Evolutionary conservation across 2,329 filamentous ascomycete species (phyloP).

Genomic region (Podosphaera xanthii): DNA sequence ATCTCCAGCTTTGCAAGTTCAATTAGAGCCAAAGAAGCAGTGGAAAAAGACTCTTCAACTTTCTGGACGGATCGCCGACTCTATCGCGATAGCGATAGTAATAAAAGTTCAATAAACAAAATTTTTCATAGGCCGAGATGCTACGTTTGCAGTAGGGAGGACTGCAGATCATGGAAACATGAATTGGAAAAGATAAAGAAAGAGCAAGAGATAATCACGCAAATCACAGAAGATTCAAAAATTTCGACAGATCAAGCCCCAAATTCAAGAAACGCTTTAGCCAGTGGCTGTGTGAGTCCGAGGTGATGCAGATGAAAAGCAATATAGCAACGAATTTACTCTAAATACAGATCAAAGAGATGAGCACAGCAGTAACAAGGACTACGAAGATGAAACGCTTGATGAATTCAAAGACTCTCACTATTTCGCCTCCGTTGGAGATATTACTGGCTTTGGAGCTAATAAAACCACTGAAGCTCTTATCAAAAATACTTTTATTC

Average conservation of each 20-base stretch:
- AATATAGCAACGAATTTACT: neutral
- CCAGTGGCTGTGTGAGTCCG: neutral
- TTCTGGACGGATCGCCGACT: neutral
- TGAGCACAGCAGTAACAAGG: neutral
- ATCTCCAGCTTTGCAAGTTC: neutral
- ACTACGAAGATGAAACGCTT: neutral
- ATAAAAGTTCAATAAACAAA: neutral
- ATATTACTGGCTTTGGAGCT: neutral
- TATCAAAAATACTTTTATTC: too few relatives aligned
- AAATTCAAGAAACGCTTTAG: neutral
- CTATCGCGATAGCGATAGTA: neutral
- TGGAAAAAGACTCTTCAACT: too few relatives aligned
- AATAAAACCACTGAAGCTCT: too few relatives aligned
- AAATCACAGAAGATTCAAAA: neutral
- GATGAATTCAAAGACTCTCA: neutral
- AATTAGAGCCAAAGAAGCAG: neutral
- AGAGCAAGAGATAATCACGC: neutral
- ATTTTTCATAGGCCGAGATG: neutral
- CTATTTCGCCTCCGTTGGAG: neutral
- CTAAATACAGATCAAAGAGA: neutral
- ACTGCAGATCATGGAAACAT: neutral
- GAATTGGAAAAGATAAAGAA: neutral
- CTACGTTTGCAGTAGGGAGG: neutral
- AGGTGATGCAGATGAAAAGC: neutral
- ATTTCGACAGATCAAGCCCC: neutral